phyloP scores from a whole-genome alignment of 164 flowering plant species.

The Paratinospora sagittata region DNA sequence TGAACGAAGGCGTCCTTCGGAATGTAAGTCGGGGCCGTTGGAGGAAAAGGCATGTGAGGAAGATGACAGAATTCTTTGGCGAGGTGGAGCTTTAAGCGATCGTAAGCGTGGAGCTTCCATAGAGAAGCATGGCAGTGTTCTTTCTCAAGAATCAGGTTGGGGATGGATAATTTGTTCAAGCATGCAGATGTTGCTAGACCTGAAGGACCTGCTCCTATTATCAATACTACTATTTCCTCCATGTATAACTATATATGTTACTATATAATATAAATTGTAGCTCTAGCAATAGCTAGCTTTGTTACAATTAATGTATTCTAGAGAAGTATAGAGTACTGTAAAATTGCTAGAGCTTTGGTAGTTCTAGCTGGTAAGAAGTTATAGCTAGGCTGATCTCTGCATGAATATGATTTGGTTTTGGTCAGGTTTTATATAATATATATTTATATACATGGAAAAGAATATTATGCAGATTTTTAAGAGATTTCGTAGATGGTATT shows the following conservation, averaged over 20 bases:
- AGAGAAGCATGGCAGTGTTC: conserved; percentile 22
- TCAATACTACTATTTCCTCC: conserved; percentile 13
- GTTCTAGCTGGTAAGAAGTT: neutral
- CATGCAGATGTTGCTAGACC: conserved; percentile 23
- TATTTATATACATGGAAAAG: no score
- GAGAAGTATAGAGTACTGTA: no score
- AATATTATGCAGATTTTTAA: no score
- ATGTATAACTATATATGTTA: no score
- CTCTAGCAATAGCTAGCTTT: no score
- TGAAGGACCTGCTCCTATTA: conserved; percentile 29
- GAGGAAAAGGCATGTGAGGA: conserved; percentile 20
- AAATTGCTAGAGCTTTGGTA: no score
- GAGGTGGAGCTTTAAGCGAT: conserved; percentile 22
- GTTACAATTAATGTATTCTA: no score
- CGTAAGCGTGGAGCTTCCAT: conserved; percentile 23
- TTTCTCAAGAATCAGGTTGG: conserved; percentile 20
- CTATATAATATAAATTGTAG: no score
- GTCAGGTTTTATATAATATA: neutral
- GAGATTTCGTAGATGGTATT: no score
- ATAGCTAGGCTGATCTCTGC: neutral
- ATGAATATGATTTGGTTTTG: no score
- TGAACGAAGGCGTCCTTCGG: conserved; percentile 12
- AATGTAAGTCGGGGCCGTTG: conserved; percentile 8
- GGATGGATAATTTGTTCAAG: conserved; percentile 2
- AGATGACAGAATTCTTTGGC: conserved; percentile 20